Evolutionary conservation across 2,329 filamentous ascomycete genomes (phyloP).

Genomic region (Basipetospora sp.): DNA sequence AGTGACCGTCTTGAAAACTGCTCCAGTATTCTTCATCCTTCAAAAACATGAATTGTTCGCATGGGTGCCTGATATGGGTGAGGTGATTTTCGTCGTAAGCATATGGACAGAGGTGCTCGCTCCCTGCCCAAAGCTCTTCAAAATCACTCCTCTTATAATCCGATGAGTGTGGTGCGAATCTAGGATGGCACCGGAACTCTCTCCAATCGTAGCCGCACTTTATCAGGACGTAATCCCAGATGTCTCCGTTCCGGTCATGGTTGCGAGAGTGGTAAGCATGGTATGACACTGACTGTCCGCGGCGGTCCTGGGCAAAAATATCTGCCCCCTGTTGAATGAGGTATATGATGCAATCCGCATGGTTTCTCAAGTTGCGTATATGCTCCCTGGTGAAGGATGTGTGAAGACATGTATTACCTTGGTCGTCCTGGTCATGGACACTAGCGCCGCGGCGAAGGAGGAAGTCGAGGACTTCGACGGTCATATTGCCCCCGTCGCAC

Average conservation of each 20-base stretch:
- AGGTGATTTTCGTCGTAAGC: not conserved
- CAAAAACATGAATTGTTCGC: too few relatives aligned
- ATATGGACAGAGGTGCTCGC: not conserved
- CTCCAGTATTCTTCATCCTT: too few relatives aligned
- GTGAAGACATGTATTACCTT: not conserved
- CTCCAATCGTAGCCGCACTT: not conserved
- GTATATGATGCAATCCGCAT: not conserved
- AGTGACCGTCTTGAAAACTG: too few relatives aligned
- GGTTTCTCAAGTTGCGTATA: not conserved
- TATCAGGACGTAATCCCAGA: not conserved
- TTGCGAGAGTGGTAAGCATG: not conserved
- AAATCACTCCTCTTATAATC: not conserved
- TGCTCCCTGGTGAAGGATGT: not conserved
- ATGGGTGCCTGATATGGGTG: too few relatives aligned
- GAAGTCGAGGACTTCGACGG: not conserved
- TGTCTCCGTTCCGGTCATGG: not conserved
- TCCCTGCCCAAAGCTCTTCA: not conserved
- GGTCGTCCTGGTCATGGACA: not conserved
- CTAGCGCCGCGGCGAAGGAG: not conserved
- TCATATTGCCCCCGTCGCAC: too few relatives aligned
- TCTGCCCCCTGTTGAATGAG: not conserved
- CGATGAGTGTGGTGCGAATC: not conserved
- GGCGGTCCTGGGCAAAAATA: not conserved
- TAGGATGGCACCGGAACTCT: not conserved
- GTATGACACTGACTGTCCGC: not conserved